Base-by-base conservation (phyloP, 2,329 filamentous ascomycete genomes). In the Neoarthrinium moseri region DNA sequence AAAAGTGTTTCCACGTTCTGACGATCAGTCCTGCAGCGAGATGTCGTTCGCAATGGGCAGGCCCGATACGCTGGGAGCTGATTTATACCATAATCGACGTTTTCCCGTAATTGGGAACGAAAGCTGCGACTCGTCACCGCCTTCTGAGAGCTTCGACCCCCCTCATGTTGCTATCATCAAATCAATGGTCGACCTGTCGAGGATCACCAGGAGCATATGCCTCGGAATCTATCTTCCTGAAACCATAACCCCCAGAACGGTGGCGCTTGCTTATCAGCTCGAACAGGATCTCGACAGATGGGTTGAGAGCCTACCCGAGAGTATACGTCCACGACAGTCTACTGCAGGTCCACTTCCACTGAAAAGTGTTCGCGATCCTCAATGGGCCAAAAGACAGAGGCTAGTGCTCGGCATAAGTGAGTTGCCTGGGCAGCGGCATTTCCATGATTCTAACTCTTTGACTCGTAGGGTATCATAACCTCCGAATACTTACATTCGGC, bases 11-110 rank as follows among this genome's bases (percentile, higher is more conserved):
- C n/a, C 12, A 4, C 29, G 4, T n/a, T 3, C n/a, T 33, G n/a
- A n/a, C 33, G 10, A 40, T 36, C 18, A 46, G 5, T 8, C 11
- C 12, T 20, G 4, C 23, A 72, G 69, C 47, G 70, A 74, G 57
- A 67, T 74, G 58, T 72, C 70, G 32, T 75, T 75, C 47, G 67
- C 72, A 2, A 65, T 75, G 44, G 73, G 73, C 2, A 61, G 73
- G 20, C 73, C 73, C 0, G 72, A 75, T 45, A 73, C 71, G 3
- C 61, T 75, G 3, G 73, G 73, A 18, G 65, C 71, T 46, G 72
- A 75, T 24, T 59, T 72, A 44, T 75, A 73, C 44, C 73, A 76
- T 47, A 75, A 74, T 42, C 66, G 73, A 22, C 59, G 46, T 1
- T 63, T 58, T 22, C 61, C 62, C 3, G 30, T 56, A 10, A 58